Conservation (phyloP, 257 asterid genomes). For the Rhazya stricta region DNA sequence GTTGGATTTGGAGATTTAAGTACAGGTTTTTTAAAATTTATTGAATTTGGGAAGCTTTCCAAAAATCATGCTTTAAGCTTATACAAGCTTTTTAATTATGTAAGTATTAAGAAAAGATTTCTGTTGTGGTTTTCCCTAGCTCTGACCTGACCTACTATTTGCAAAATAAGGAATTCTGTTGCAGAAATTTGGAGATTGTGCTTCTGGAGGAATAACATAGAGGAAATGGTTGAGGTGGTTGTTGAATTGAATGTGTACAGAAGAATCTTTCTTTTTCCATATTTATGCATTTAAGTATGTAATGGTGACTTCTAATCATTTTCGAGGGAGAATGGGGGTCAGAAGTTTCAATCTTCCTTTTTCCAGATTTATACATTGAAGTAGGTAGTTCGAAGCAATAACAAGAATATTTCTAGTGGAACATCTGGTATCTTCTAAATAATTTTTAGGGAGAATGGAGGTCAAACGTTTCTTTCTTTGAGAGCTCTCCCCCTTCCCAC, state of each 20-base stretch:
- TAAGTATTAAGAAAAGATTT: background rate
- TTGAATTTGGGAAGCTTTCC: background rate
- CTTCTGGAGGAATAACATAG: background rate
- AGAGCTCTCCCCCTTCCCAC: background rate
- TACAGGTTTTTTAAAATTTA: background rate
- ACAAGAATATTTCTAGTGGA: no score
- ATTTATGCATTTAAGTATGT: no score
- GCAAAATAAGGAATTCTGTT: background rate
- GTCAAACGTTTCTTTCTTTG: background rate
- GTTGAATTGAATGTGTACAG: no score
- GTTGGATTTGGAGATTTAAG: background rate
- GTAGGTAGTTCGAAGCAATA: no score
- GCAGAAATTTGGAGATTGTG: background rate
- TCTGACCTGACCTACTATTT: background rate
- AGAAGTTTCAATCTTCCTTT: background rate
- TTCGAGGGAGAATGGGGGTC: no score
- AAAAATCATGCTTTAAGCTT: background rate
- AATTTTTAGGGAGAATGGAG: background rate
- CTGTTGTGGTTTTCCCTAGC: background rate
- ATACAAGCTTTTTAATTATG: no score
- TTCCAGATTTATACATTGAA: no score
- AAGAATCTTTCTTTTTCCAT: no score
- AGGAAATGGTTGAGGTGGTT: background rate
- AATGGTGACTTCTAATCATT: no score
- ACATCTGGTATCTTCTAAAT: no score